Percentiles rank a stretch among this genome's conserved stretches.
phyloP scores from a whole-genome alignment of 805 yeast species.

The Ogataea methylovora region DNA sequence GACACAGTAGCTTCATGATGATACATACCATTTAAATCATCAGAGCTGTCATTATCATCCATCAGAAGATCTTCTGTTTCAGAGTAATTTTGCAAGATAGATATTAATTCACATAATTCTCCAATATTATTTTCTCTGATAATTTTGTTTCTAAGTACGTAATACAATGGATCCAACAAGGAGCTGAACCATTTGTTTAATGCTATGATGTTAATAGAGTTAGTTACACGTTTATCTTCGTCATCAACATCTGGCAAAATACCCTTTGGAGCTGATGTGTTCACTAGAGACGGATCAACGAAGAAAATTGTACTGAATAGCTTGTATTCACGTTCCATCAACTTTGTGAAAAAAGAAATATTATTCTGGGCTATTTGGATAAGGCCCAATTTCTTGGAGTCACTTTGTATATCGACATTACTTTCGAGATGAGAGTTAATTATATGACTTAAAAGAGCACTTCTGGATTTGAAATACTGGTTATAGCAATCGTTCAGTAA shows the following conservation, averaged over 20 bases:
- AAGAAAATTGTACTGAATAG: slow-evolving; percentile 51
- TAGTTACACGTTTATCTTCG: slow-evolving; percentile 10
- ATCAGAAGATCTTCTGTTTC: slow-evolving; percentile 54
- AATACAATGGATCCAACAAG: slow-evolving; percentile 73
- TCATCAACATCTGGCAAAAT: neutral
- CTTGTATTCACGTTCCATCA: slow-evolving; percentile 53
- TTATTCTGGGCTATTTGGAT: slow-evolving; percentile 58
- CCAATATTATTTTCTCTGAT: slow-evolving; percentile 65
- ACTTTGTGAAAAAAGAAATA: slow-evolving; percentile 50
- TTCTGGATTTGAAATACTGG: slow-evolving; percentile 55
- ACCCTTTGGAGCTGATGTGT: neutral
- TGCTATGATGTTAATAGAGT: slow-evolving; percentile 22
- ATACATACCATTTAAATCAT: neutral
- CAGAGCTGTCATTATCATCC: slow-evolving; percentile 18
- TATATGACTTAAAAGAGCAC: slow-evolving; percentile 36
- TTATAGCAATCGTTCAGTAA: slow-evolving; percentile 57
- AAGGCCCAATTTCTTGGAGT: slow-evolving; percentile 26
- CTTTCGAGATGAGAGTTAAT: slow-evolving; percentile 16
- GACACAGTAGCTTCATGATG: slow-evolving; percentile 4
- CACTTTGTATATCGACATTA: slow-evolving; percentile 5
- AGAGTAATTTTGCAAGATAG: slow-evolving; percentile 58
- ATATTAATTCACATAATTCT: slow-evolving; percentile 66
- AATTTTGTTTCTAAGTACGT: slow-evolving; percentile 54
- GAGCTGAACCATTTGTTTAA: slow-evolving; percentile 54
- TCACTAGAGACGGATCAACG: too few species aligned